Conservation (phyloP, 352 stramenopile species). For the Globisporangium yorkense region DNA sequence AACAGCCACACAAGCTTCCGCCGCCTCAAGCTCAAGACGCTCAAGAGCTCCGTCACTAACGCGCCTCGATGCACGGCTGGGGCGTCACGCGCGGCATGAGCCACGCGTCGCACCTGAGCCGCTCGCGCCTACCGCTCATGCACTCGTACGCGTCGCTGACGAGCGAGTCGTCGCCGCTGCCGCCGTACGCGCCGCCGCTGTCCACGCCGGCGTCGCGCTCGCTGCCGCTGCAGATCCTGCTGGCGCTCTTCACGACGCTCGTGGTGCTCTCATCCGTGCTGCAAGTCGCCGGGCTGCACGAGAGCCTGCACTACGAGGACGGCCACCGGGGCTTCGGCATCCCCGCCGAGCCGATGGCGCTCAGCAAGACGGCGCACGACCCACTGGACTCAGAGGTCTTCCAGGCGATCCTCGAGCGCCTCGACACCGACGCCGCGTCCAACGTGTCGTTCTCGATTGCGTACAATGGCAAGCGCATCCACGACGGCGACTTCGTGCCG, state of each 20-base stretch:
- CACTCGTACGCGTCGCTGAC: constrained; percentile 13
- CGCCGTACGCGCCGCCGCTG: constrained; percentile 13
- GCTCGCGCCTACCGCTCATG: constrained; percentile 15
- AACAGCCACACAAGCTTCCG: neutral
- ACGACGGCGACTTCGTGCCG: constrained; percentile 24
- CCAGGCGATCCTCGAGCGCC: constrained; percentile 10
- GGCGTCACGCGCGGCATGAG: constrained; percentile 12
- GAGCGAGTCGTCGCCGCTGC: constrained; percentile 12
- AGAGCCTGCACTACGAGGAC: constrained; percentile 10
- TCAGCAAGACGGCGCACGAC: neutral
- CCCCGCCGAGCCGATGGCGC: neutral
- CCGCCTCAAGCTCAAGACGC: neutral
- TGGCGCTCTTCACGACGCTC: constrained; percentile 25
- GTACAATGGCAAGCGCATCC: constrained; percentile 16
- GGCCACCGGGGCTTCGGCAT: neutral
- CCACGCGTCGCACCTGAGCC: constrained; percentile 10
- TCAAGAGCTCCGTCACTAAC: neutral
- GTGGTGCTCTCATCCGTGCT: constrained; percentile 17
- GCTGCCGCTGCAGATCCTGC: constrained; percentile 26
- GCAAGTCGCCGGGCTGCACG: constrained; percentile 22
- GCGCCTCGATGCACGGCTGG: constrained; percentile 11
- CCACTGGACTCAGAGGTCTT: constrained; percentile 9
- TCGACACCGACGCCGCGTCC: neutral
- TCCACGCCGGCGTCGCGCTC: constrained; percentile 24
- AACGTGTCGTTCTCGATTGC: constrained; percentile 18